phyloP scores from a whole-genome alignment of 1,284 basidiomycete genomes.

The Melampsora medusae region DNA sequence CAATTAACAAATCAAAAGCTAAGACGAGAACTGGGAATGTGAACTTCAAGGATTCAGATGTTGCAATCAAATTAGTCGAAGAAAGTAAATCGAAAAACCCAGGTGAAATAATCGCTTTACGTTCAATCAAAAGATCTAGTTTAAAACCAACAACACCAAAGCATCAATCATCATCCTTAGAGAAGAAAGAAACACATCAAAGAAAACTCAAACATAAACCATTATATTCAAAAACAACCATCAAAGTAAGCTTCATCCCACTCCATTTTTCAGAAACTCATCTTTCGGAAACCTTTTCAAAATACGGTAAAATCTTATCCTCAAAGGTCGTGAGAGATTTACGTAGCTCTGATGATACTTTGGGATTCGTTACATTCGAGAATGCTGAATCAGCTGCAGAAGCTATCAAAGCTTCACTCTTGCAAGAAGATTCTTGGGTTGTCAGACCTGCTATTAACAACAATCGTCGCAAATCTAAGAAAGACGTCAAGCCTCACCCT shows the following conservation, averaged over 20 bases:
- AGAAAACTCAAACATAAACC: no score
- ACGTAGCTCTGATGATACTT: conserved; percentile 46
- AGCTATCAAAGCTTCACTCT: conserved; percentile 53
- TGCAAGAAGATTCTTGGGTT: no score
- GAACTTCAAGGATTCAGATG: conserved; percentile 11
- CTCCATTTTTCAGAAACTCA: no score
- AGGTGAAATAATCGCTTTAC: conserved; percentile 13
- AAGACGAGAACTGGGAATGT: conserved; percentile 14
- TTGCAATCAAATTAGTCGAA: conserved; percentile 7
- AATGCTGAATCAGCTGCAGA: conserved; percentile 64
- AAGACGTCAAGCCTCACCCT: no score
- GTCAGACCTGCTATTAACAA: no score
- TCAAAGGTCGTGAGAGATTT: background rate
- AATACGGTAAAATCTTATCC: conserved; percentile 15
- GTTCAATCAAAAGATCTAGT: background rate
- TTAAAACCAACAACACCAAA: no score
- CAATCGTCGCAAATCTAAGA: no score
- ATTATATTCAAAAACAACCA: no score
- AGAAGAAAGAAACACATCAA: no score
- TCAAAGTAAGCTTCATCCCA: no score
- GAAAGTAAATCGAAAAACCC: background rate
- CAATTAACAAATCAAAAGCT: background rate
- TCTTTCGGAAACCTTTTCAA: background rate
- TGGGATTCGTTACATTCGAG: conserved; percentile 63
- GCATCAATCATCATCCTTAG: no score